phyloP scores from a whole-genome alignment of 2,329 filamentous ascomycete species.

The Zymoseptoria pseudotritici region DNA sequence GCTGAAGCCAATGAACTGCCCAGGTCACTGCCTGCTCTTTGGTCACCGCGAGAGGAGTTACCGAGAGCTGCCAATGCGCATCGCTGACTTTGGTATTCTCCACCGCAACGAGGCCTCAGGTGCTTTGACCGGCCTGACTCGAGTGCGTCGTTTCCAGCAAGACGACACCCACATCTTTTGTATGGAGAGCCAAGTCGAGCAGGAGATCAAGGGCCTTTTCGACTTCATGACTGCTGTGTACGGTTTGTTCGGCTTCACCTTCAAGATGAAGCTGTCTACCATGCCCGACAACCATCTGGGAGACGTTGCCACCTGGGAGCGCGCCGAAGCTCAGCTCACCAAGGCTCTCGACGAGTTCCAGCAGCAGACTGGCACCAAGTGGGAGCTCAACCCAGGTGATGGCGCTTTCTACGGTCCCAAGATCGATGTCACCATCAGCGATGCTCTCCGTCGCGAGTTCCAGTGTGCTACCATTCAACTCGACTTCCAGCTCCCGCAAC shows the following conservation, averaged over 20 bases:
- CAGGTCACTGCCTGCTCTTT: slow-evolving; percentile 86
- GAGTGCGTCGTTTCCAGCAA: slow-evolving; percentile 90
- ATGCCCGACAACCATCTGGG: slow-evolving; percentile 84
- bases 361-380: slow-evolving; percentile 54
- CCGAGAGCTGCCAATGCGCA: slow-evolving; percentile 79
- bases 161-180: slow-evolving; percentile 98
- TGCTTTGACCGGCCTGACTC: slow-evolving; percentile 80
- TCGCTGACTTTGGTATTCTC: slow-evolving; percentile 92
- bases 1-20: slow-evolving; percentile 98
- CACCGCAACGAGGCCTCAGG: slow-evolving; percentile 95
- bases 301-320: slow-evolving; percentile 78
- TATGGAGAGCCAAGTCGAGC: slow-evolving; percentile 66
- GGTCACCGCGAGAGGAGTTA: slow-evolving; percentile 77
- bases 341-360: slow-evolving; percentile 73
- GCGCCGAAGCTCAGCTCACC: slow-evolving; percentile 73
- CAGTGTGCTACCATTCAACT: slow-evolving; percentile 93
- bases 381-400: slow-evolving; percentile 90
- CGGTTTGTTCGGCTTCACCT: slow-evolving; percentile 77
- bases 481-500: slow-evolving; percentile 76
- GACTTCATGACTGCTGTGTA: slow-evolving; percentile 78
- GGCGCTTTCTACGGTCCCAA: slow-evolving; percentile 98
- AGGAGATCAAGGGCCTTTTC: slow-evolving; percentile 75
- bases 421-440: slow-evolving; percentile 92
- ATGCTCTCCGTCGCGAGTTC: slow-evolving; percentile 75
- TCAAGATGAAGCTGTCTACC: slow-evolving; percentile 92